Percentiles rank a stretch among this genome's conserved stretches.
Evolutionary conservation across 1,284 basidiomycete genomes (phyloP).

Genomic region (Cutaneotrichosporon sp.): DNA sequence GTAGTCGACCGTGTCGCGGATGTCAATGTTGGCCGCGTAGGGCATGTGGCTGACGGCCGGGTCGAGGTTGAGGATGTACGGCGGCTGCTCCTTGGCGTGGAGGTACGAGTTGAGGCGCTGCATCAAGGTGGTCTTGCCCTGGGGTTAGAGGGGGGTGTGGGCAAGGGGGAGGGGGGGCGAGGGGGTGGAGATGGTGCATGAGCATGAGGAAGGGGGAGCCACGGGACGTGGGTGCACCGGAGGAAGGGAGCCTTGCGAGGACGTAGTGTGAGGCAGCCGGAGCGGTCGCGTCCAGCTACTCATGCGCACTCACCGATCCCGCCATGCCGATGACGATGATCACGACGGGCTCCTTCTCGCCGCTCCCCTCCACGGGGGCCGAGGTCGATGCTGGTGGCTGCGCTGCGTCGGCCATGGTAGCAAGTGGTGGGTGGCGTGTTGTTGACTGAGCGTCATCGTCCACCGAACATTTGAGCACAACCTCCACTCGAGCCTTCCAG

Average conservation of each 20-base stretch:
- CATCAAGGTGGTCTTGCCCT: conserved; percentile 97
- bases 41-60: conserved; percentile 89
- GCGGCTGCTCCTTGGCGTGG: conserved; percentile 64
- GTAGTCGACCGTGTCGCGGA: conserved; percentile 96
- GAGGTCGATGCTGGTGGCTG: neutral
- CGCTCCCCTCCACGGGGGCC: conserved; percentile 8
- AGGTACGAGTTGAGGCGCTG: conserved; percentile 88
- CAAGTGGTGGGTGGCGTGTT: neutral
- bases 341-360: conserved; percentile 65
- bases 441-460: neutral
- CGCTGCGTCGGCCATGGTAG: neutral
- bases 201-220: neutral
- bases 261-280: too few relatives aligned
- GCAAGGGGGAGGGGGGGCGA: neutral
- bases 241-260: neutral
- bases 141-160: neutral
- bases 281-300: too few relatives aligned
- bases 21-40: conserved; percentile 96
- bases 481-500: too few relatives aligned
- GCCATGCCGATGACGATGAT: conserved; percentile 73
- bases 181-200: too few relatives aligned
- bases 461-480: neutral
- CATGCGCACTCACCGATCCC: conserved; percentile 50
- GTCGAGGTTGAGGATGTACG: conserved; percentile 97
- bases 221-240: too few relatives aligned